Evolutionary conservation across 805 yeast species (phyloP).

Genomic region (Ogataea methylovora): DNA sequence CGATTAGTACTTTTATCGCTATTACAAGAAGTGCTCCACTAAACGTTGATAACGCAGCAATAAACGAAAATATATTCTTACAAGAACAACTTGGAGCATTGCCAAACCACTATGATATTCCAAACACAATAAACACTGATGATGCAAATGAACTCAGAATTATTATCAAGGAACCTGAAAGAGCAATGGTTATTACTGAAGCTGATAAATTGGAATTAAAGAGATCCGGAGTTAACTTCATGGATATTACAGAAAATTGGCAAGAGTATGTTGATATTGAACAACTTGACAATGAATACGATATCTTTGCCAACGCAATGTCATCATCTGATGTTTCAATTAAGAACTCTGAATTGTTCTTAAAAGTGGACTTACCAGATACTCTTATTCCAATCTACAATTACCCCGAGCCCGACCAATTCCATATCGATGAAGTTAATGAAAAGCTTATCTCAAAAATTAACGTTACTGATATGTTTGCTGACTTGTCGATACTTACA

Average conservation of each 20-base stretch:
- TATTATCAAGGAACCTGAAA: not conserved
- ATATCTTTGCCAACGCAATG: too few species aligned
- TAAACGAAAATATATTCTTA: too few species aligned
- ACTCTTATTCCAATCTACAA: constrained; percentile 24
- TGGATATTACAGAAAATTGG: constrained; percentile 29
- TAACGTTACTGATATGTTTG: constrained; percentile 37
- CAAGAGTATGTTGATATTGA: not conserved
- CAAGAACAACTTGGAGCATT: too few species aligned
- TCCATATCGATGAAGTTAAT: constrained; percentile 30
- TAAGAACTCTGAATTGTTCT: too few species aligned
- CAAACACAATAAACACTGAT: too few species aligned
- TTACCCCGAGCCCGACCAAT: constrained; percentile 42
- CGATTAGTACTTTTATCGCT: too few species aligned
- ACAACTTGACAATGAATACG: too few species aligned
- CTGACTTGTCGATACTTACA: constrained; percentile 53
- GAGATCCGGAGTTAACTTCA: constrained; percentile 27
- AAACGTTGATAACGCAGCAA: too few species aligned
- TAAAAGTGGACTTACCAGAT: too few species aligned
- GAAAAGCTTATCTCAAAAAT: constrained; percentile 32
- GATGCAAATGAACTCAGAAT: not conserved
- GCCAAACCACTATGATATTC: too few species aligned
- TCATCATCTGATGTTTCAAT: too few species aligned
- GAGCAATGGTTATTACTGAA: constrained; percentile 22
- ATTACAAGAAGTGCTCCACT: too few species aligned
- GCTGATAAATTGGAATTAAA: constrained; percentile 26